Evolutionary conservation across 345 rosid species (phyloP).

Genomic region (Moricandia arvensis): DNA sequence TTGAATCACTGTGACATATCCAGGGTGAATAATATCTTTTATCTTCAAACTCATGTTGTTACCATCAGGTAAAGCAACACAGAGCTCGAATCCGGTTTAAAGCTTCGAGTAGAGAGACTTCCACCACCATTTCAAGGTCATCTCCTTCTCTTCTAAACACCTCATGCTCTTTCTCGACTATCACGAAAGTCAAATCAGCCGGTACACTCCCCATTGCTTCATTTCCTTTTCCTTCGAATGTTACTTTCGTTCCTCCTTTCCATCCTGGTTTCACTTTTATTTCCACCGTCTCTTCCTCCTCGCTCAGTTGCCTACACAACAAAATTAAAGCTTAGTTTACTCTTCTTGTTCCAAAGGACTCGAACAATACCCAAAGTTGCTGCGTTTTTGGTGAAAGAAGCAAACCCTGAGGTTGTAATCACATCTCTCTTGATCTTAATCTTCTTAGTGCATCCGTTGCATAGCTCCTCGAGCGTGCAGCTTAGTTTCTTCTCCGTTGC

Average conservation of each 20-base stretch:
- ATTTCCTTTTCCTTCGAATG: conserved; percentile 80
- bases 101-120: conserved; percentile 62
- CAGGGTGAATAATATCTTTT: conserved; percentile 57
- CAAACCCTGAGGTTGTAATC: conserved; percentile 61
- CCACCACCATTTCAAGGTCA: conserved; percentile 52
- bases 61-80: conserved; percentile 60
- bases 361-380: not conserved
- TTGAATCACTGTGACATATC: conserved; percentile 43
- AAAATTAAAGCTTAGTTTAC: not conserved
- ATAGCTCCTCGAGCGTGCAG: conserved; percentile 88
- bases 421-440: conserved; percentile 76
- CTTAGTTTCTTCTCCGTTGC: conserved; percentile 56
- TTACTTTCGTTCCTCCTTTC: conserved; percentile 74
- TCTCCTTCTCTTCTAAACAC: conserved; percentile 65
- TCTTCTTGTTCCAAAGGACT: not conserved
- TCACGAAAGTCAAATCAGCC: conserved; percentile 61
- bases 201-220: conserved; percentile 61
- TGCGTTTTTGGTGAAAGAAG: not conserved
- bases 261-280: conserved; percentile 87
- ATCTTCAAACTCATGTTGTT: conserved; percentile 39
- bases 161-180: conserved; percentile 58
- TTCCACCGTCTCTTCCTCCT: conserved; percentile 63
- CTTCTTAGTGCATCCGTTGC: conserved; percentile 73
- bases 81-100: conserved; percentile 59
- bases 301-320: conserved; percentile 28